Evolutionary conservation across 2,329 filamentous ascomycete species (phyloP), one percentile per base, ranked within the genome.

Genomic region (Ceratocystiopsis sp.): DNA sequence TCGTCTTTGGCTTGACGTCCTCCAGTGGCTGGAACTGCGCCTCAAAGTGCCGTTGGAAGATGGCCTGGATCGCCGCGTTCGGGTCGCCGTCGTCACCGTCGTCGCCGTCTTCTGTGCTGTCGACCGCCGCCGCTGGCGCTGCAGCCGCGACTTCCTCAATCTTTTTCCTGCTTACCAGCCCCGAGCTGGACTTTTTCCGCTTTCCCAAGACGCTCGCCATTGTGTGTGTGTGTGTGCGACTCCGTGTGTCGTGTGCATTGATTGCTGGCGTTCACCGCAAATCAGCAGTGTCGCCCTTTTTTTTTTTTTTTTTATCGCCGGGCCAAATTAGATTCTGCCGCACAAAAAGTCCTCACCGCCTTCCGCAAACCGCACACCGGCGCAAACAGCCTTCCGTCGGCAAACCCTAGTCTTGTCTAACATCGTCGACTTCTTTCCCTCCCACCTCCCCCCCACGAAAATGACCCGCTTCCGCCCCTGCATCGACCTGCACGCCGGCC

Each of bases 401-500:
- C n/a, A n/a, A n/a, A n/a, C n/a, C n/a, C n/a, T n/a, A n/a, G n/a
- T n/a, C n/a, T n/a, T n/a, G n/a, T n/a, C n/a, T n/a, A n/a, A n/a
- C n/a, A n/a, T n/a, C n/a, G n/a, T n/a, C n/a, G n/a, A n/a, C n/a
- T n/a, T n/a, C n/a, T n/a, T n/a, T n/a, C n/a, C n/a, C n/a, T n/a
- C n/a, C n/a, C n/a, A n/a, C 21, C 21, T 8, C 21, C 21, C 21
- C 21, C 21, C 21, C 21, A 5, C 35, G 29, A 44, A 33, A n/a
- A 54, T 98, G 91, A 96, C 91, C 3, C 78, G 80, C 53, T 98
- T 98, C 57, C 73, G 91, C 35, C 91, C 91, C 17, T 98, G 91
- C 58, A 96, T 98, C 61, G 91, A 98, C 64, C 74, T 98, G 42
- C 91, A 98, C 61, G 80, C 87, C n/a, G 91, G 91, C 14, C 80